These are phyloP conservation scores for Phytophthora fragariae DNA, from an alignment of 352 stramenopile genomes.

Conservation along the genomic window DNA sequence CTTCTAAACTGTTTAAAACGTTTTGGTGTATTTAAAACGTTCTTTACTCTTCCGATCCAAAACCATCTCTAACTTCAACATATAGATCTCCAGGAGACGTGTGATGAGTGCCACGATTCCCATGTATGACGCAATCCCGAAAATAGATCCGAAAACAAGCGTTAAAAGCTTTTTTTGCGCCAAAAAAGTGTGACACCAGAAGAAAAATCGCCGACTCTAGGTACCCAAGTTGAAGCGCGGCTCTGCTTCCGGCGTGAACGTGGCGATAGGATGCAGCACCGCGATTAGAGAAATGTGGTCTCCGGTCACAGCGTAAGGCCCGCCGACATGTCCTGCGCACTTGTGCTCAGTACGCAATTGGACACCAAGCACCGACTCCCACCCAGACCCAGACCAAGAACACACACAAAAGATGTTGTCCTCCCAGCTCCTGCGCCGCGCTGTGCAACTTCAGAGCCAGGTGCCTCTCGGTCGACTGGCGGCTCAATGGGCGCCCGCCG, in stretches of 20 bases:
- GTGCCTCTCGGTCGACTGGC: constrained; percentile 1
- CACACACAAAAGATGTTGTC: background rate
- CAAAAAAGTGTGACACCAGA: background rate
- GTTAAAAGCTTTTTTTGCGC: background rate
- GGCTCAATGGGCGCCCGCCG: background rate
- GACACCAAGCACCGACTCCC: background rate
- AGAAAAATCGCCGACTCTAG: background rate
- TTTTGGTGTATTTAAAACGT: too few relatives aligned
- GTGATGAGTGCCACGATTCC: background rate
- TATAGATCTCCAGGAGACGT: background rate
- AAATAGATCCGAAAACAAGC: background rate
- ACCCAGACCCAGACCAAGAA: background rate
- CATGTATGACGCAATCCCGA: background rate
- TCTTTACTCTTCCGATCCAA: too few relatives aligned
- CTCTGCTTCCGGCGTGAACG: background rate
- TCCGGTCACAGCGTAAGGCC: too few relatives aligned
- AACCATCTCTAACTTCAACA: too few relatives aligned
- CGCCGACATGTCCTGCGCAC: too few relatives aligned
- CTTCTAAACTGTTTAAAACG: too few relatives aligned
- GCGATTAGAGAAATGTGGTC: background rate
- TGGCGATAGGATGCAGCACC: background rate
- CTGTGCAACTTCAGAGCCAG: constrained; percentile 13
- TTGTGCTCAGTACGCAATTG: background rate
- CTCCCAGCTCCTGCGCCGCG: constrained; percentile 7
- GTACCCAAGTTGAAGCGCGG: too few relatives aligned